A percentile compares a stretch with the other conserved stretches of the same genome.
Conservation (phyloP, 2,329 filamentous ascomycete genomes). For the Teratosphaeriaceae sp. region DNA sequence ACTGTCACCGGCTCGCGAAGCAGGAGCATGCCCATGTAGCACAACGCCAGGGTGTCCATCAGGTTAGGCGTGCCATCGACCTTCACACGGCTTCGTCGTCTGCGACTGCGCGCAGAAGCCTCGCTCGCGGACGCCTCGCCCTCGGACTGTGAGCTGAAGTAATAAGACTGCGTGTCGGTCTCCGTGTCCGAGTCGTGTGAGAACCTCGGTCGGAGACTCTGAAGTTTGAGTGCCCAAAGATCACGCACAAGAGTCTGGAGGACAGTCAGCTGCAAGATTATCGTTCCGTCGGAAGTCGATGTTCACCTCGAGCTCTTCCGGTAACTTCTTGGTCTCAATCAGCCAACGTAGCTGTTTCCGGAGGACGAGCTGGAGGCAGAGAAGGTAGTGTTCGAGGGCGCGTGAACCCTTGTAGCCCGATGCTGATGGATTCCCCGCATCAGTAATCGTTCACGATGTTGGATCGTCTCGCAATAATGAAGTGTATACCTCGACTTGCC, state of each 20-base stretch:
- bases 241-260: conserved; percentile 59
- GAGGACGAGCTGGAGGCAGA: conserved; percentile 77
- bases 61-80: conserved; percentile 52
- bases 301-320: conserved; percentile 68
- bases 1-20: conserved; percentile 70
- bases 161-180: conserved; percentile 35
- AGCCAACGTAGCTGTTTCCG: conserved; percentile 75
- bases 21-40: conserved; percentile 71
- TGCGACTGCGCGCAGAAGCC: conserved; percentile 31
- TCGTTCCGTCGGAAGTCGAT: no score
- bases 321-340: conserved; percentile 58
- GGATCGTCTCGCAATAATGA: neutral
- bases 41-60: conserved; percentile 68
- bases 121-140: conserved; percentile 33
- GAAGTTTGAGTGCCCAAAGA: conserved; percentile 73
- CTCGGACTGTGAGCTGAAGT: conserved; percentile 55
- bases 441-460: neutral
- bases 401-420: conserved; percentile 52
- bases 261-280: no score
- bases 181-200: conserved; percentile 28
- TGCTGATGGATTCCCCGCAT: conserved; percentile 2
- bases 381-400: conserved; percentile 72
- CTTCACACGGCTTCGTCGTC: conserved; percentile 44
- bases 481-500: conserved; percentile 14
- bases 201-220: conserved; percentile 44